Evolutionary conservation across 192 early-diverging fungal genomes (phyloP).

Genomic region (Rhizoclosmatium sp.): DNA sequence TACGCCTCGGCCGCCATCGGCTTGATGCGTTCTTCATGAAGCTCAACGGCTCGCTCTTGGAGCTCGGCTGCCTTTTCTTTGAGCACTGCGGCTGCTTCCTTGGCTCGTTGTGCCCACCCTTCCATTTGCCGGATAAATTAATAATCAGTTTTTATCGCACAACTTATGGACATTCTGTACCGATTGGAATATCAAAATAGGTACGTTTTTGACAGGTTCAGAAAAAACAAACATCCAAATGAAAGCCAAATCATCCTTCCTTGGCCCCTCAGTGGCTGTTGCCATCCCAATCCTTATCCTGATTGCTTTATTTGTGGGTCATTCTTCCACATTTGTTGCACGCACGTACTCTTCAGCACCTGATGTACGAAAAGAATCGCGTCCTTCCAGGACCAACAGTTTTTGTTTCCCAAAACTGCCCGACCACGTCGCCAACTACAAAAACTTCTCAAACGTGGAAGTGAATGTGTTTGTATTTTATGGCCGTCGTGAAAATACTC

Average conservation of each 20-base stretch:
- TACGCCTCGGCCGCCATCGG: not conserved
- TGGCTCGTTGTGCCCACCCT: not conserved
- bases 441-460: not conserved
- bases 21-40: not conserved
- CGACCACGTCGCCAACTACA: not conserved
- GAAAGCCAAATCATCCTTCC: too few relatives aligned
- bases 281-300: too few relatives aligned
- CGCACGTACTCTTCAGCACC: too few relatives aligned
- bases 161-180: too few relatives aligned
- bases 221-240: too few relatives aligned
- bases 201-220: too few relatives aligned
- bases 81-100: constrained; percentile 1
- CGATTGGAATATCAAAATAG: too few relatives aligned
- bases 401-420: not conserved
- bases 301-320: too few relatives aligned
- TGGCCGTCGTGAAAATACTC: not conserved
- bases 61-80: not conserved
- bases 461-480: not conserved
- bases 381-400: not conserved
- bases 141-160: too few relatives aligned
- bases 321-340: too few relatives aligned
- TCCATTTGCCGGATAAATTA: constrained; percentile 2
- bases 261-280: too few relatives aligned
- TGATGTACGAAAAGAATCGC: too few relatives aligned
- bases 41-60: constrained; percentile 3